These are phyloP conservation scores for Megacollybia marginata DNA, from an alignment of 768 basidiomycete species.

Conservation along the genomic window DNA sequence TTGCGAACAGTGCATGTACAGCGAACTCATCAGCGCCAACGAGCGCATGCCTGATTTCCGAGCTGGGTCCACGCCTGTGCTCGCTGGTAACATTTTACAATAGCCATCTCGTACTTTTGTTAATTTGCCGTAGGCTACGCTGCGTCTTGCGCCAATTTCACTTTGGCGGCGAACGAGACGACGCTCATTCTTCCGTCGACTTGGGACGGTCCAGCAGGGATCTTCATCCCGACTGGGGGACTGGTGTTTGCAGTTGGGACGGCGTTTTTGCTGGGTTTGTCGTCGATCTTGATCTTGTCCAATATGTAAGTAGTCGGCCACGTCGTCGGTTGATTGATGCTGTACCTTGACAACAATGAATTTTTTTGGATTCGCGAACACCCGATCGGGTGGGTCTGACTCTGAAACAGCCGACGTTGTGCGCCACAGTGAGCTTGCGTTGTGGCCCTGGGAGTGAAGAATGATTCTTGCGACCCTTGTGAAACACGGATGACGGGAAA, in stretches of 20 bases:
- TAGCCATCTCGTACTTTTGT: neutral
- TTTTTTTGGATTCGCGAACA: too few species aligned
- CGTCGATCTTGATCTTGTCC: conserved; percentile 43
- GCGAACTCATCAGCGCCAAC: conserved; percentile 43
- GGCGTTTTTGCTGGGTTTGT: conserved; percentile 40
- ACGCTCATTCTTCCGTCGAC: conserved; percentile 35
- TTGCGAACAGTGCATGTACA: conserved; percentile 68
- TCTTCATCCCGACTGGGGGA: conserved; percentile 34
- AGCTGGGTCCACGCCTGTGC: conserved; percentile 52
- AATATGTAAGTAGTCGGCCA: conserved; percentile 24
- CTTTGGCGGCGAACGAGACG: conserved; percentile 29
- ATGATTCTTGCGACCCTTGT: too few species aligned
- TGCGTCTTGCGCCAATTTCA: conserved; percentile 37
- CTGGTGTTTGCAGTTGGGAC: conserved; percentile 37
- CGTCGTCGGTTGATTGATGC: too few species aligned
- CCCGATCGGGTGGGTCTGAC: too few species aligned
- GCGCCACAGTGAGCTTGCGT: too few species aligned
- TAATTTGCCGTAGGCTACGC: conserved; percentile 44
- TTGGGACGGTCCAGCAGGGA: conserved; percentile 58
- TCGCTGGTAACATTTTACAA: conserved; percentile 43
- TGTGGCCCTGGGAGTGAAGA: too few species aligned
- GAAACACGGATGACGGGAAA: too few species aligned
- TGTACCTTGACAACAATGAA: too few species aligned
- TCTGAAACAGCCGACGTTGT: too few species aligned
- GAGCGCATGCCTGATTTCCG: conserved; percentile 39